These are phyloP conservation scores for Meyerozyma athensensis DNA, from an alignment of 1,139 yeast species.

Conservation along the genomic window DNA sequence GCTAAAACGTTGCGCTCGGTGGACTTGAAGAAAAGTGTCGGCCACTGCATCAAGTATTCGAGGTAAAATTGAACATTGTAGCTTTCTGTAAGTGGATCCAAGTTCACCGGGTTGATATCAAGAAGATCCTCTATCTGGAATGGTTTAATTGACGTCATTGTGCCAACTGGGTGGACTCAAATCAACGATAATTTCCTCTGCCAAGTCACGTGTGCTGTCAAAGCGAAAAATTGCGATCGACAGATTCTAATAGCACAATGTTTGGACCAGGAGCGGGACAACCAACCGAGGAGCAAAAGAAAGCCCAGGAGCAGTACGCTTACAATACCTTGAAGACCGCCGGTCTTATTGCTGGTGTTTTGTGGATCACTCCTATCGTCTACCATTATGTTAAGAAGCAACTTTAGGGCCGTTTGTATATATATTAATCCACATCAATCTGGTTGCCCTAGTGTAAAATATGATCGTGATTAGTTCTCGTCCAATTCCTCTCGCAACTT, in stretches of 20 bases:
- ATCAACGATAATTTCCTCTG: background rate
- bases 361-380: constrained; percentile 72
- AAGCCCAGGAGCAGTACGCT: constrained; percentile 66
- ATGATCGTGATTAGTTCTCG: constrained; percentile 8
- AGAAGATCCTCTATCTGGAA: constrained; percentile 83
- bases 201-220: background rate
- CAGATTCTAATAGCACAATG: constrained; percentile 33
- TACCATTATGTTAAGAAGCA: constrained; percentile 60
- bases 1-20: constrained; percentile 16
- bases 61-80: constrained; percentile 80
- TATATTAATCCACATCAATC: background rate
- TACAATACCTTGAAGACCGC: constrained; percentile 63
- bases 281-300: constrained; percentile 74
- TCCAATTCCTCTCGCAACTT: constrained; percentile 54
- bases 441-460: background rate
- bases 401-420: constrained; percentile 24
- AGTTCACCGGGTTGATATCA: constrained; percentile 64
- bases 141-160: constrained; percentile 78
- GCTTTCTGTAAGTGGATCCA: constrained; percentile 88
- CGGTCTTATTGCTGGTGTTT: constrained; percentile 65
- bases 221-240: constrained; percentile 2
- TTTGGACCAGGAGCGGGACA: constrained; percentile 75
- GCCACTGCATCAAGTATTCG: constrained; percentile 83
- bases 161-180: background rate
- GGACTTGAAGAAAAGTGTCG: constrained; percentile 80